Evolutionary conservation across 1,139 yeast species (phyloP), one percentile per base, ranked within the genome.

Genomic region (Scheffersomyces parashehatae): DNA sequence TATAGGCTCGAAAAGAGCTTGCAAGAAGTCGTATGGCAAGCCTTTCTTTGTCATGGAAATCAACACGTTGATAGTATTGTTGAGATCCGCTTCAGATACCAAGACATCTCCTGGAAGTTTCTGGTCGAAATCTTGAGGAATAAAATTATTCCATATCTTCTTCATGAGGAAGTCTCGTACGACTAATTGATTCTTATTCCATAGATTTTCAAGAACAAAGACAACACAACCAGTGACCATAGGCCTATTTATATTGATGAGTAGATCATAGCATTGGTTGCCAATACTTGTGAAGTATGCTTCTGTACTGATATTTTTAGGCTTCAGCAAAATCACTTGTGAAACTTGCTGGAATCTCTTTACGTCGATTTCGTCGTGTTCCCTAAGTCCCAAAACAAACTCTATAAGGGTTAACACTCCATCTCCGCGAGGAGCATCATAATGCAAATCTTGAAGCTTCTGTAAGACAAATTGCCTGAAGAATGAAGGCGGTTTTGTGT

Each of bases 331-430:
- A 10, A 88, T 62, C 2, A 88, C 75, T 39, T 73, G 76, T 14
- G 87, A 79, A 1, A 88, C 85, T 47, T 83, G 78, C 24, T 82
- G 82, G 41, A 88, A 72, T 52, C 82, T 85, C 33, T 81, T 82
- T 16, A 82, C 62, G 47, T 83, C 82, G 6, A 89, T 67, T 28
- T 83, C 83, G 42, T 85, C 95, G 44, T 76, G 75, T 36, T 88
- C 95, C 48, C 96, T 68, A 32, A 87, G 67, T 0, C 96, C 96
- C 12, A 88, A 71, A 0, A 87, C 75, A 51, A 86, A 83, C 62
- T 93, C 98, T 30, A 90, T 74, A 40, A 91, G 64, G 1, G 89
- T 73, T 30, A 78, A 65, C 1, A 91, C 77, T 0, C 97, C 97
- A 56, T 87, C 84, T 0, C 51, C 47, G 12, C 67, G 65, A 1